Conservation (phyloP, 345 rosid species). For the Salix arbutifolia region DNA sequence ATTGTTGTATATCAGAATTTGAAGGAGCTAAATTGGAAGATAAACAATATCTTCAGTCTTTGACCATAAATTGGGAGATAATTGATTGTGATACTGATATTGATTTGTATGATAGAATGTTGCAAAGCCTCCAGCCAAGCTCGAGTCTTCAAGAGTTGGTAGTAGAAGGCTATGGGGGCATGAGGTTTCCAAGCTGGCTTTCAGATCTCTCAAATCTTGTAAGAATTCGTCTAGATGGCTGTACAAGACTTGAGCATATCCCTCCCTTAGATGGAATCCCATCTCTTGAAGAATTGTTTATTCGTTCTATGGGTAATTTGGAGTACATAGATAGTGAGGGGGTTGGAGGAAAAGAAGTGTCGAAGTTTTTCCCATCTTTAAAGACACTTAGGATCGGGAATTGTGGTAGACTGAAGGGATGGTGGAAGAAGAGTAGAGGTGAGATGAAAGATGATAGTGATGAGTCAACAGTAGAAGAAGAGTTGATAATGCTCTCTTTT, state of each 20-base stretch:
- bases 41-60: no score
- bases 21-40: no score
- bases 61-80: no score
- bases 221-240: background rate
- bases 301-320: background rate
- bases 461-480: background rate
- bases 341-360: background rate
- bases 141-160: background rate
- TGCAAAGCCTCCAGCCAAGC: slow-evolving; percentile 8
- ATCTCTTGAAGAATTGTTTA: background rate
- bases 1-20: no score
- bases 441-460: background rate
- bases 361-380: slow-evolving; percentile 5
- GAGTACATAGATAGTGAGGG: background rate
- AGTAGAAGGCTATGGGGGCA: background rate
- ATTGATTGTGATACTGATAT: background rate
- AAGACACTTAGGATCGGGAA: background rate
- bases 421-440: background rate
- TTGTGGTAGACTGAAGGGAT: slow-evolving; percentile 5
- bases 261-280: background rate
- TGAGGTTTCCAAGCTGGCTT: background rate
- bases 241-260: background rate
- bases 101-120: background rate
- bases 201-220: background rate
- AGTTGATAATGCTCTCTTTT: no score